Evolutionary conservation across 2,329 filamentous ascomycete genomes (phyloP).

Genomic region (Paradendryphiella salina): DNA sequence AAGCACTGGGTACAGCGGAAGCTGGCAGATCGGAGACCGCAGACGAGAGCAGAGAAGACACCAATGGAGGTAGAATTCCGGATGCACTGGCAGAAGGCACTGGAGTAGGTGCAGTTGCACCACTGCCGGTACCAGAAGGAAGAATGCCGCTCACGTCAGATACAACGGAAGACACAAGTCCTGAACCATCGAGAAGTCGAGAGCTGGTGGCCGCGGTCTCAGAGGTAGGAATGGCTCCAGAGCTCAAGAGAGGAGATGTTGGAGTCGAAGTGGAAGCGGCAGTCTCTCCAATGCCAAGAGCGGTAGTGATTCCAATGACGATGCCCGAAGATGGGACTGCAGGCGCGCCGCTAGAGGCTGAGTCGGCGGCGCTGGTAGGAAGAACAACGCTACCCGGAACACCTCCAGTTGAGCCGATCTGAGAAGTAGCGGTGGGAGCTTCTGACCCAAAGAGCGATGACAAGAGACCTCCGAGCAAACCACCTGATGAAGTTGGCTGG

Average conservation of each 20-base stretch:
- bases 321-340: conserved; percentile 30
- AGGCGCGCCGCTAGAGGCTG: conserved; percentile 5
- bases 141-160: conserved; percentile 28
- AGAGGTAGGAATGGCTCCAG: conserved; percentile 29
- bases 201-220: conserved; percentile 21
- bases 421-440: conserved; percentile 15
- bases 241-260: conserved; percentile 16
- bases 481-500: conserved; percentile 12
- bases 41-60: conserved; percentile 26
- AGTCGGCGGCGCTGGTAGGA: conserved; percentile 21
- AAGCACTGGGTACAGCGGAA: conserved; percentile 23
- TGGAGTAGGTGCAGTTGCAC: conserved; percentile 21
- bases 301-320: conserved; percentile 44
- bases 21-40: conserved; percentile 21
- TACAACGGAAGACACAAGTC: conserved; percentile 24
- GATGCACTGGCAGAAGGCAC: conserved; percentile 18
- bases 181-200: conserved; percentile 16
- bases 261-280: conserved; percentile 16
- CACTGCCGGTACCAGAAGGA: conserved; percentile 21
- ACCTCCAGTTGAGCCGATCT: conserved; percentile 30
- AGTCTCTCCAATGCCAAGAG: conserved; percentile 32
- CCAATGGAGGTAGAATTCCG: conserved; percentile 21
- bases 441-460: conserved; percentile 10
- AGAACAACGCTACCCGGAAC: conserved; percentile 28
- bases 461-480: conserved; percentile 2